These are phyloP conservation scores for Vinca minor DNA, from an alignment of 257 asterid genomes.

Conservation along the genomic window DNA sequence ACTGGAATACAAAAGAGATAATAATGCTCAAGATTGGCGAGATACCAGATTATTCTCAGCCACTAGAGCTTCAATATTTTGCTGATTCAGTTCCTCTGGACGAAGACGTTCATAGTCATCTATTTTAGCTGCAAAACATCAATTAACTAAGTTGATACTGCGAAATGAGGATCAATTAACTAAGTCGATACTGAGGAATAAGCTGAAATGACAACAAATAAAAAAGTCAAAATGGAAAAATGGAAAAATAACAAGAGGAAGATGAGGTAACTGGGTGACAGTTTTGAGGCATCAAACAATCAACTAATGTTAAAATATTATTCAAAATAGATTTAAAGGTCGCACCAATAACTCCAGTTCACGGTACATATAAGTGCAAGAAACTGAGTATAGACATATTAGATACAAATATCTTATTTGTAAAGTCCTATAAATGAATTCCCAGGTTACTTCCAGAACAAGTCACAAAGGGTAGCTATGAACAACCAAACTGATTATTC, in stretches of 20 bases:
- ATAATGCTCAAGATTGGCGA: slow-evolving; percentile 13
- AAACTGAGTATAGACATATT: background rate
- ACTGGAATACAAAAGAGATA: slow-evolving; percentile 8
- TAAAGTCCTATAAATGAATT: background rate
- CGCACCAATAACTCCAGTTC: background rate
- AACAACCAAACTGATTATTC: background rate
- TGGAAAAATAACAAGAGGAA: background rate
- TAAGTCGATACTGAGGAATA: background rate
- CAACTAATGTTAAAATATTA: background rate
- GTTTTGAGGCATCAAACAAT: background rate
- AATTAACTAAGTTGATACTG: slow-evolving; percentile 8
- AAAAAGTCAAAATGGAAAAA: slow-evolving; percentile 7
- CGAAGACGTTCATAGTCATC: slow-evolving; percentile 82
- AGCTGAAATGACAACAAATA: background rate
- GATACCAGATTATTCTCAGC: slow-evolving; percentile 96
- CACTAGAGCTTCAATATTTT: slow-evolving; percentile 92
- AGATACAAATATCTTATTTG: background rate
- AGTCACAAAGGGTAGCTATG: background rate
- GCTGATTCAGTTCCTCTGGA: slow-evolving; percentile 95
- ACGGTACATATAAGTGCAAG: background rate
- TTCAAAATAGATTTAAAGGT: background rate
- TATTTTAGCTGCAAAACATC: slow-evolving; percentile 33
- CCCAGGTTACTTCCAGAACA: background rate
- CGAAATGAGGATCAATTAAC: background rate
- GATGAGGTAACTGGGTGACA: background rate